These are phyloP conservation scores for Limonium bicolor DNA, from an alignment of 148 eudicot species.

Conservation along the genomic window DNA sequence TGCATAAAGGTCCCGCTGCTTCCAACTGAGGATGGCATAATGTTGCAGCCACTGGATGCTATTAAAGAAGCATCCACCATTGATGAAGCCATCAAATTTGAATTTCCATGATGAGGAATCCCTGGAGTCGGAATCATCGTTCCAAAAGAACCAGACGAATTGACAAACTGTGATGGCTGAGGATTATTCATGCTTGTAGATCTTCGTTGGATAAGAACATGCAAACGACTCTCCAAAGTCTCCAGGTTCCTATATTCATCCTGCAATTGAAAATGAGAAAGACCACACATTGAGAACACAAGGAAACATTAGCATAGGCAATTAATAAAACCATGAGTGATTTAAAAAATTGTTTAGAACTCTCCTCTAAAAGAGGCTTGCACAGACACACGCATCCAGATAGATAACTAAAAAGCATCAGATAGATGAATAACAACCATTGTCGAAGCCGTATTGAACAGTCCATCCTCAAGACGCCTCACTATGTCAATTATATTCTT, in stretches of 20 bases:
- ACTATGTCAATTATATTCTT: conserved; percentile 44
- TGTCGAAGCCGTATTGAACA: conserved; percentile 44
- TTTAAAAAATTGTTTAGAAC: too few relatives aligned
- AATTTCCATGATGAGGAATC: conserved; percentile 41
- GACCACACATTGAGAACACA: not conserved
- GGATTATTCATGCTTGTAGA: conserved; percentile 28
- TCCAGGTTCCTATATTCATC: conserved; percentile 61
- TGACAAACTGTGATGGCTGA: conserved; percentile 45
- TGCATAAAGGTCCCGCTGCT: conserved; percentile 35
- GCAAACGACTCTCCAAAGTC: conserved; percentile 62
- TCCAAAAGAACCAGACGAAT: conserved; percentile 45
- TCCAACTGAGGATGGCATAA: conserved; percentile 18
- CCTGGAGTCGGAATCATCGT: conserved; percentile 99
- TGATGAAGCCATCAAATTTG: conserved; percentile 38
- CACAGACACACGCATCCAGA: not conserved
- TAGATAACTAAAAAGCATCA: not conserved
- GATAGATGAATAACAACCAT: conserved; percentile 22
- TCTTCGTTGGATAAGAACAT: conserved; percentile 19
- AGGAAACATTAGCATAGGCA: not conserved
- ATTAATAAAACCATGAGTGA: not conserved
- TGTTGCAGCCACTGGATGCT: conserved; percentile 25
- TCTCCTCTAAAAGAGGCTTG: not conserved
- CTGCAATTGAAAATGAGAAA: conserved; percentile 13
- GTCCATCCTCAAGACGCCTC: conserved; percentile 57
- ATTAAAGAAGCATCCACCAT: conserved; percentile 30